Conservation (phyloP, 768 basidiomycete species). For the Psilocybe subaeruginosa region DNA sequence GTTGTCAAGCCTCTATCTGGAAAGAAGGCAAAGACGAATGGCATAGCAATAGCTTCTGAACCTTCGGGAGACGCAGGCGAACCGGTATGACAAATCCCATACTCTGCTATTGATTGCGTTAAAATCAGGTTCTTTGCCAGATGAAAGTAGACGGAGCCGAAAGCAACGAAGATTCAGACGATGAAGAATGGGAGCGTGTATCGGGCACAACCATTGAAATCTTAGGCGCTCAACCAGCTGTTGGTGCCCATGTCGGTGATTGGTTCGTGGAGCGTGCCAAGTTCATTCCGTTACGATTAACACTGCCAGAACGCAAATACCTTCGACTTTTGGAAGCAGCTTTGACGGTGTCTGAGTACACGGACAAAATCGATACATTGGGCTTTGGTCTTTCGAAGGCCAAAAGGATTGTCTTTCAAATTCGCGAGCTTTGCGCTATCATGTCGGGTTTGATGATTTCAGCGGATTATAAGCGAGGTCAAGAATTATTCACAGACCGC, state of each 20-base stretch:
- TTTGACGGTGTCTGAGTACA: constrained; percentile 84
- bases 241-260: constrained; percentile 70
- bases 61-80: constrained; percentile 28
- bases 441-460: constrained; percentile 82
- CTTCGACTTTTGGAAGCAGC: constrained; percentile 87
- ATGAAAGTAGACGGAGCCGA: constrained; percentile 47
- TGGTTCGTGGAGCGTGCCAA: constrained; percentile 86
- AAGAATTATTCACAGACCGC: constrained; percentile 80
- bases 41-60: constrained; percentile 11
- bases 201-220: constrained; percentile 36
- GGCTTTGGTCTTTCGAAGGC: constrained; percentile 79
- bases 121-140: constrained; percentile 26
- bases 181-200: constrained; percentile 47
- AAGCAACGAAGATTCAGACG: constrained; percentile 35
- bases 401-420: constrained; percentile 87
- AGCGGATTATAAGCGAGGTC: constrained; percentile 88
- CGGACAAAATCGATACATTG: constrained; percentile 87
- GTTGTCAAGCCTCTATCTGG: constrained; percentile 47
- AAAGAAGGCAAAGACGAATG: constrained; percentile 30
- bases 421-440: constrained; percentile 86
- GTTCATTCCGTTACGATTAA: constrained; percentile 80
- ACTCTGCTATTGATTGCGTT: background rate
- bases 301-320: constrained; percentile 76
- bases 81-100: constrained; percentile 24
- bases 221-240: constrained; percentile 58